phyloP scores from a whole-genome alignment of 2,329 filamentous ascomycete species.

The Monilinia fructicola region DNA sequence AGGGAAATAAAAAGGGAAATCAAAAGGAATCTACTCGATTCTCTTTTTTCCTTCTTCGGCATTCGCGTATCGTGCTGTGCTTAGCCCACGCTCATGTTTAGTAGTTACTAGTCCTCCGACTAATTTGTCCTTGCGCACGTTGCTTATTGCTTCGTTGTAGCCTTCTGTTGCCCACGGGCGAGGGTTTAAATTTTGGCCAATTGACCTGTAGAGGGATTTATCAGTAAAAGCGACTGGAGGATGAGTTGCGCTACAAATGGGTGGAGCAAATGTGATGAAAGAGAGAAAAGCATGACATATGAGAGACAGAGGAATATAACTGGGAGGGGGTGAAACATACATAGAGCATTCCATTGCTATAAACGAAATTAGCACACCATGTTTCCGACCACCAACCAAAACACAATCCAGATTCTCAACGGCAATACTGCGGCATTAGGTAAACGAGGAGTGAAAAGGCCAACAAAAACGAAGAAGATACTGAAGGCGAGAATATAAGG shows the following conservation, averaged over 20 bases:
- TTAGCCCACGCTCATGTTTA: conserved; percentile 77
- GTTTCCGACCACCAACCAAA: conserved; percentile 70
- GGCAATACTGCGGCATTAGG: conserved; percentile 78
- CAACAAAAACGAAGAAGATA: conserved; percentile 77
- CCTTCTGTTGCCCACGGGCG: conserved; percentile 83
- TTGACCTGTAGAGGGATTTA: conserved; percentile 65
- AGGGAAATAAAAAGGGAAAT: neutral
- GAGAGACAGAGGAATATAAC: neutral
- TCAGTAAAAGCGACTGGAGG: neutral
- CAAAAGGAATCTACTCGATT: conserved; percentile 58
- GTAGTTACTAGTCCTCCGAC: conserved; percentile 69
- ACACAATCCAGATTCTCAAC: conserved; percentile 74
- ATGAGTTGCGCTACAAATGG: neutral
- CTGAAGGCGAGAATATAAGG: conserved; percentile 80
- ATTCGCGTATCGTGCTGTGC: conserved; percentile 76
- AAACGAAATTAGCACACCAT: conserved; percentile 76
- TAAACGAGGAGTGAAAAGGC: conserved; percentile 67
- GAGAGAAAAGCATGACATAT: neutral
- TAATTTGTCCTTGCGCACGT: conserved; percentile 78
- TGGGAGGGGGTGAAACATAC: conserved; percentile 56
- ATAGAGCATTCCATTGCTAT: conserved; percentile 85
- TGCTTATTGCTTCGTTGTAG: conserved; percentile 80
- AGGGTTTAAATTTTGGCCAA: conserved; percentile 96
- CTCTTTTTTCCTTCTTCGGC: conserved; percentile 98
- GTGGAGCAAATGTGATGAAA: neutral